These are phyloP conservation scores for Phascolomyces articulosus DNA, from an alignment of 371 early-diverging fungal species.

Conservation along the genomic window DNA sequence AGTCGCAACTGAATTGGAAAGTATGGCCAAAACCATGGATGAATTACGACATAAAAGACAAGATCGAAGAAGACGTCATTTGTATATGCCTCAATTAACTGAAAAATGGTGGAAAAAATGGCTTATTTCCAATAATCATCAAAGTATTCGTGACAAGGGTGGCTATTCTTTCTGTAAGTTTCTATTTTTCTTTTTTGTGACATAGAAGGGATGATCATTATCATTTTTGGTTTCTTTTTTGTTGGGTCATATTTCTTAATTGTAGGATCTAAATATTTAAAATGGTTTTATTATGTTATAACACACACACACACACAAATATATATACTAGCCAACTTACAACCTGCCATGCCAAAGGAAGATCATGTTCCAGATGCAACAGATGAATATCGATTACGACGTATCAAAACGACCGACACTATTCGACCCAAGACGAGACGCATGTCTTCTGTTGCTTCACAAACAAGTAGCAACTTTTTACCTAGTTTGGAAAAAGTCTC, in stretches of 20 bases:
- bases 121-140: constrained; percentile 48
- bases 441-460: constrained; percentile 17
- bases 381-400: constrained; percentile 37
- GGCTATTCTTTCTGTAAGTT: constrained; percentile 38
- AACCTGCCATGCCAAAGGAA: constrained; percentile 24
- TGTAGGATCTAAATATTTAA: too few relatives aligned
- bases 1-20: constrained; percentile 56
- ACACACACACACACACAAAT: too few relatives aligned
- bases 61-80: constrained; percentile 38
- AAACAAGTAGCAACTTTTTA: constrained; percentile 6
- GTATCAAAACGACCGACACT: constrained; percentile 27
- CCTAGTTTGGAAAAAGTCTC: neutral
- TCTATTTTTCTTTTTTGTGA: neutral
- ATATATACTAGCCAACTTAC: constrained; percentile 24
- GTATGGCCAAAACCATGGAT: constrained; percentile 48
- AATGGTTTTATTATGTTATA: too few relatives aligned
- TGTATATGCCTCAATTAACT: constrained; percentile 62
- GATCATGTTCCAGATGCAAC: constrained; percentile 25
- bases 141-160: constrained; percentile 46
- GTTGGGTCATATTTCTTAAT: too few relatives aligned
- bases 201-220: too few relatives aligned
- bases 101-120: constrained; percentile 60
- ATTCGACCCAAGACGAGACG: constrained; percentile 14
- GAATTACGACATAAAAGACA: constrained; percentile 30
- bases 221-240: too few relatives aligned